Percentiles rank a stretch among this genome's conserved stretches.
These are phyloP conservation scores for Picea sitchensis DNA, from an alignment of 75 land plant species.

Conservation along the genomic window DNA sequence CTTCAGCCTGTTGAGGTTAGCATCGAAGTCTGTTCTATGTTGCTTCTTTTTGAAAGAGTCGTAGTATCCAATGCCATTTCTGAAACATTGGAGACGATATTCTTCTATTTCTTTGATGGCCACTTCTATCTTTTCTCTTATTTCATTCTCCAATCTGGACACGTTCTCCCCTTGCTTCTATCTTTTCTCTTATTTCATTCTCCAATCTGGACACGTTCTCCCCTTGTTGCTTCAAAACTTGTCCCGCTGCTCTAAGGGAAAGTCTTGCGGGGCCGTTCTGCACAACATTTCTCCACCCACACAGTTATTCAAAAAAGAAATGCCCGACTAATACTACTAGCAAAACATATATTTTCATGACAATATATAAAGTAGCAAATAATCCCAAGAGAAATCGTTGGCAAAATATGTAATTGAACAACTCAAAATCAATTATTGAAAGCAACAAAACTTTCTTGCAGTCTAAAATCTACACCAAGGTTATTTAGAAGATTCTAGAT, in stretches of 20 bases:
- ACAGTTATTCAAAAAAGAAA: no score
- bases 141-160: background rate
- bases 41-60: constrained; percentile 50
- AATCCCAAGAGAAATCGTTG: no score
- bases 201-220: constrained; percentile 17
- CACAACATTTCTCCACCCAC: no score
- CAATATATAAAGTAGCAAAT: no score
- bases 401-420: no score
- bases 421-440: no score
- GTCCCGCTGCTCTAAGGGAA: constrained; percentile 42
- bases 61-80: constrained; percentile 41
- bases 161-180: constrained; percentile 32
- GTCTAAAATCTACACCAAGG: no score
- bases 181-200: background rate
- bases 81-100: constrained; percentile 21
- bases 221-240: constrained; percentile 28
- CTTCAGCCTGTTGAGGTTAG: constrained; percentile 40
- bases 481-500: no score
- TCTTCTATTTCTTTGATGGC: constrained; percentile 17
- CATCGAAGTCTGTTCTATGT: constrained; percentile 36
- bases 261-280: constrained; percentile 32
- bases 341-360: no score
- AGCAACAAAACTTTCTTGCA: no score
- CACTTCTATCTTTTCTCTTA: constrained; percentile 13
- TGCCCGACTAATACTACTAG: no score